Evolutionary conservation across 169 alveolate genomes (phyloP), one percentile per base, ranked within the genome.

Genomic region (Plasmodium coatneyi): DNA sequence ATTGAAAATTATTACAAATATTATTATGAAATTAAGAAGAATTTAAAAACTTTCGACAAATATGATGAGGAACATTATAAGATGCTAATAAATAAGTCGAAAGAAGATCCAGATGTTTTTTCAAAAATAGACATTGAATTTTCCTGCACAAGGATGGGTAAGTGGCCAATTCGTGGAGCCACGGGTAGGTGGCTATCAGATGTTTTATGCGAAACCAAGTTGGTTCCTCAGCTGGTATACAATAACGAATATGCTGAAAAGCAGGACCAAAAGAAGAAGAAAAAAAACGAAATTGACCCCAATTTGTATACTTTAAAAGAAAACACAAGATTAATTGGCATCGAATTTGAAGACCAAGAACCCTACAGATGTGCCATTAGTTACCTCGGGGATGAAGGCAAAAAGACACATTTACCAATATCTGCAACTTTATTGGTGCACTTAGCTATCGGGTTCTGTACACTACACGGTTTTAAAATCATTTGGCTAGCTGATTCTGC

Each of bases 401-500:
- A 74, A 56, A 95, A 92, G 43, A 83, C 95, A 7, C n/a, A 43
- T 60, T 78, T 95, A 28, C 81, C 95, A 22, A 71, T 95, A 30
- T 92, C 95, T 14, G 96, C 96, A 80, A 54, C 82, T 60, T 52
- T 16, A n/a, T 71, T 95, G 82, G 56, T 95, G n/a, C 66, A 83
- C 22, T 39, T 49, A 92, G 91, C 95, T 66, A 71, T 92, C n/a
- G 96, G 96, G n/a, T 95, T 76, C 92, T 95, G 96, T 92, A 76
- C 83, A 32, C 54, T 84, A 41, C 92, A 95, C 92, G 96, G 96
- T 36, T 95, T 95, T 81, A 92, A 92, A 34, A 82, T 80, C 30
- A 76, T 92, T 46, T 95, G 96, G 96, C n/a, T 95, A n/a, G 95
- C 96, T 43, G 96, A 95, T 83, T 86, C 95, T 46, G 93, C 96